Percentiles rank a stretch among this genome's conserved stretches.
phyloP scores from a whole-genome alignment of 1,284 basidiomycete species.

The Cronartium quercuum region DNA sequence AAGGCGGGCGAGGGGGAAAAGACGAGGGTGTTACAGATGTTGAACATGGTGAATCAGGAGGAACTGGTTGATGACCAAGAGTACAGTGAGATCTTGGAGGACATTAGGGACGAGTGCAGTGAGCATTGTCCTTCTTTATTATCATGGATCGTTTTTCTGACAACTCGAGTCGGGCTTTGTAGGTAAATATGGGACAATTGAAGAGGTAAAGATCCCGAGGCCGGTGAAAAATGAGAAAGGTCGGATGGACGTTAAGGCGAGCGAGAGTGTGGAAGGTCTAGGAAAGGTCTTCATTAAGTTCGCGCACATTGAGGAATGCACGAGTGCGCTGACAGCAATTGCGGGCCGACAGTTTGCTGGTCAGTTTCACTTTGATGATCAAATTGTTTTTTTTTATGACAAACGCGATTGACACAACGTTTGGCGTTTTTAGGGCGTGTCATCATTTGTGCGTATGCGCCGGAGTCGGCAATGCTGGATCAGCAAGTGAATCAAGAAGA shows the following conservation, averaged over 20 bases:
- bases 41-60: constrained; percentile 97
- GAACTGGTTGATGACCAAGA: constrained; percentile 86
- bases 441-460: constrained; percentile 47
- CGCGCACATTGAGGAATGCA: constrained; percentile 45
- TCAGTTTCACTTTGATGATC: neutral
- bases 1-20: constrained; percentile 55
- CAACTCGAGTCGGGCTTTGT: neutral
- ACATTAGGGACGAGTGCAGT: constrained; percentile 83
- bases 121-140: neutral
- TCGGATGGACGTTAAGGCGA: constrained; percentile 45
- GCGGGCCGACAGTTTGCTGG: constrained; percentile 46
- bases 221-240: constrained; percentile 55
- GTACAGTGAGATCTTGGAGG: constrained; percentile 87
- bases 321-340: constrained; percentile 45
- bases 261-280: constrained; percentile 45
- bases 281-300: constrained; percentile 49
- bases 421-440: constrained; percentile 42
- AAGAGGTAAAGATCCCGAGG: constrained; percentile 79
- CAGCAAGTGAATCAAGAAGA: neutral
- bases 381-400: neutral
- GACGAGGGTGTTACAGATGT: constrained; percentile 80
- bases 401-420: neutral
- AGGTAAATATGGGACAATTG: constrained; percentile 69
- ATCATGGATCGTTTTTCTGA: neutral
- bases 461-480: constrained; percentile 44